Evolutionary conservation across 2,329 filamentous ascomycete genomes (phyloP).

Genomic region (Chrysoporthe cubensis): DNA sequence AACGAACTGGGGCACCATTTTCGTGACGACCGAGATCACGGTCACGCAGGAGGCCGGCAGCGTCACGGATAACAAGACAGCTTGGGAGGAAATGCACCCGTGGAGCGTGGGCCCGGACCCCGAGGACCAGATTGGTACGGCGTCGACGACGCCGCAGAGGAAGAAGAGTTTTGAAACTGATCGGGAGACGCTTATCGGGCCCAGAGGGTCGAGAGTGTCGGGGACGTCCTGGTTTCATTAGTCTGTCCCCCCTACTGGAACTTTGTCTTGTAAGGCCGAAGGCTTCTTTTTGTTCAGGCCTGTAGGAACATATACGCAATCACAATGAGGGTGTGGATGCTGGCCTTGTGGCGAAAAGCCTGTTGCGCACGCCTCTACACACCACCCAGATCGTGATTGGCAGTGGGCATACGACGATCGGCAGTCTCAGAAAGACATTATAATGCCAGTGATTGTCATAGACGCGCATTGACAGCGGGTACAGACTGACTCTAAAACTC

Average conservation of each 20-base stretch:
- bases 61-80: not conserved
- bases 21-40: conserved; percentile 42
- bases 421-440: not conserved
- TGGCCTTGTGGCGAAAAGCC: not conserved
- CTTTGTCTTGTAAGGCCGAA: too few species aligned
- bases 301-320: not conserved
- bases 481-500: not conserved
- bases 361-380: not conserved
- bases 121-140: not conserved
- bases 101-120: conserved; percentile 4
- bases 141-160: not conserved
- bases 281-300: not conserved
- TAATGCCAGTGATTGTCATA: not conserved
- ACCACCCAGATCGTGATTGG: not conserved
- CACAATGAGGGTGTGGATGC: not conserved
- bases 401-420: not conserved
- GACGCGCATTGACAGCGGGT: not conserved
- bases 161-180: not conserved
- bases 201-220: not conserved
- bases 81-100: conserved; percentile 6
- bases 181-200: conserved; percentile 1
- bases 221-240: not conserved
- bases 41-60: conserved; percentile 30
- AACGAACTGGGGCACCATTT: conserved; percentile 37
- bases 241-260: not conserved